phyloP scores from a whole-genome alignment of 2,329 filamentous ascomycete genomes.

The Epichloe brachyelytri region DNA sequence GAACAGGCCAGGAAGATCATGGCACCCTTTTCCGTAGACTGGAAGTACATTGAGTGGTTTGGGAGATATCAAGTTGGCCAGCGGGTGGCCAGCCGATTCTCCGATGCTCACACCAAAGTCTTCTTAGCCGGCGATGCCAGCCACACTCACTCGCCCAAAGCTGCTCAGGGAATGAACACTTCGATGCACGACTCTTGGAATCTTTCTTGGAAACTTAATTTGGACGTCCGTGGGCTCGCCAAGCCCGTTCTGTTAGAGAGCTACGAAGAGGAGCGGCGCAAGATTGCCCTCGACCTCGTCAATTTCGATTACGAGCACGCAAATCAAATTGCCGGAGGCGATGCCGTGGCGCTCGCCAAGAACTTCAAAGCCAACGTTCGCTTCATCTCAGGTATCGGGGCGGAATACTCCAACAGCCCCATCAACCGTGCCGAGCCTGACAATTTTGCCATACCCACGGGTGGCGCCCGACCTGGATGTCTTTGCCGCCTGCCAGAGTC shows the following conservation, averaged over 20 bases:
- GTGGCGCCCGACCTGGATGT: conserved; percentile 39
- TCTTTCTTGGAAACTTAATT: conserved; percentile 37
- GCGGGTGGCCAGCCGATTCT: conserved; percentile 57
- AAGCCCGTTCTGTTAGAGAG: conserved; percentile 42
- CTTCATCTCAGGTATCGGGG: conserved; percentile 62
- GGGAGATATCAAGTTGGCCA: conserved; percentile 60
- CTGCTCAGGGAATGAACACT: conserved; percentile 56
- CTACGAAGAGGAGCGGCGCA: conserved; percentile 50
- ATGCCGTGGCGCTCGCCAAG: conserved; percentile 47
- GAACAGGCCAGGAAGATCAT: conserved; percentile 49
- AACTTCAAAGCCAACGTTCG: conserved; percentile 60
- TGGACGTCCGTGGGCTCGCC: conserved; percentile 42
- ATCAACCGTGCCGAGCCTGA: conserved; percentile 31
- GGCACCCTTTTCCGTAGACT: conserved; percentile 42
- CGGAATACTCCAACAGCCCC: conserved; percentile 41
- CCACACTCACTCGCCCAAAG: conserved; percentile 61
- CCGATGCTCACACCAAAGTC: conserved; percentile 45
- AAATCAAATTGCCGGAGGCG: conserved; percentile 46
- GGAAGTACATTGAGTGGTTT: conserved; percentile 56
- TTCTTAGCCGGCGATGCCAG: conserved; percentile 60
- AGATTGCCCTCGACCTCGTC: conserved; percentile 45
- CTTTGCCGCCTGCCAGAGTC: conserved; percentile 55
- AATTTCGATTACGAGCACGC: conserved; percentile 47
- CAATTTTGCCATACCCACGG: conserved; percentile 27
- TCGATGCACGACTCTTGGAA: conserved; percentile 51